A percentile compares a stretch with the other conserved stretches of the same genome.
phyloP scores from a whole-genome alignment of 768 basidiomycete species.

The Serendipita sp. region DNA sequence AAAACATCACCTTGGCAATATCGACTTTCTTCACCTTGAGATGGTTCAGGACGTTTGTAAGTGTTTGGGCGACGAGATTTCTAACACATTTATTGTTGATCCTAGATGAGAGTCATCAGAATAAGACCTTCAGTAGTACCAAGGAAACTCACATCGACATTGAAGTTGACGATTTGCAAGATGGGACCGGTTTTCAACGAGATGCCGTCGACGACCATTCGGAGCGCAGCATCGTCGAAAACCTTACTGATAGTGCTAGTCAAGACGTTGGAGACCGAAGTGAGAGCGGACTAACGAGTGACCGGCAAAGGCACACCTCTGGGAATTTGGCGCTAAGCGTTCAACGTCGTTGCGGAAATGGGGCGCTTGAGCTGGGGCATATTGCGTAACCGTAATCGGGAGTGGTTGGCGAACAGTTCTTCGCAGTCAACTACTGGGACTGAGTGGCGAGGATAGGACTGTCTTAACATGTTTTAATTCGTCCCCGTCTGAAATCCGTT shows the following conservation, averaged over 20 bases:
- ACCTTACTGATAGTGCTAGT: constrained; percentile 83
- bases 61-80: constrained; percentile 81
- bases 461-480: no score
- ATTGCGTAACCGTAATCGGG: no score
- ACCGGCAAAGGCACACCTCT: constrained; percentile 79
- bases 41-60: constrained; percentile 94
- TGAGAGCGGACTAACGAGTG: constrained; percentile 97
- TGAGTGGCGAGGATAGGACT: no score
- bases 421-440: no score
- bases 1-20: constrained; percentile 49
- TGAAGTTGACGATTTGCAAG: constrained; percentile 96
- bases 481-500: no score
- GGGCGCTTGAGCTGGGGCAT: no score
- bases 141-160: constrained; percentile 51
- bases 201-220: constrained; percentile 91
- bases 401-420: no score
- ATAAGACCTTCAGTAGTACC: background rate
- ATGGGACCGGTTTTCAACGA: constrained; percentile 57
- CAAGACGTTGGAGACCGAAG: constrained; percentile 92
- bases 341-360: no score
- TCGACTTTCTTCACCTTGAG: constrained; percentile 94
- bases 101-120: constrained; percentile 29
- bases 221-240: constrained; percentile 88
- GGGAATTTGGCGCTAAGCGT: no score
- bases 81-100: constrained; percentile 99